Evolutionary conservation across 2,329 filamentous ascomycete species (phyloP).

Genomic region (Fusarium tanahbumbuense): DNA sequence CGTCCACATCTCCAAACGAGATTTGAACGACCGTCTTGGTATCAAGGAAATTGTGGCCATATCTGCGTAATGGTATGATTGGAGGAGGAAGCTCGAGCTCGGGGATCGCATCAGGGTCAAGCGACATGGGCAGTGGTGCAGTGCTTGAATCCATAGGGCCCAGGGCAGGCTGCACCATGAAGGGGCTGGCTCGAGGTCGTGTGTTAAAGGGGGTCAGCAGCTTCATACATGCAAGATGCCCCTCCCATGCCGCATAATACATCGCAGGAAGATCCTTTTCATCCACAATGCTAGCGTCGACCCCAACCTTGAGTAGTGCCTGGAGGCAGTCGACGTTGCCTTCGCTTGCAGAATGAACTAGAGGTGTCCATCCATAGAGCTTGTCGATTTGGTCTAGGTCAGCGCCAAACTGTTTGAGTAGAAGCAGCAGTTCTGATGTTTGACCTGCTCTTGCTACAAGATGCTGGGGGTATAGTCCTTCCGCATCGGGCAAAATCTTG

Average conservation of each 20-base stretch:
- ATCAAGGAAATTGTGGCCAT: slow-evolving; percentile 98
- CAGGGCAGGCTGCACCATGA: slow-evolving; percentile 57
- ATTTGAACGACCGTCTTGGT: slow-evolving; percentile 97
- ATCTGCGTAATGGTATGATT: slow-evolving; percentile 92
- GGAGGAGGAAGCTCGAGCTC: slow-evolving; percentile 92
- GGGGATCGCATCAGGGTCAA: slow-evolving; percentile 90
- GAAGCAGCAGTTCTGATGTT: slow-evolving; percentile 79
- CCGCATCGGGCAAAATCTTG: slow-evolving; percentile 89
- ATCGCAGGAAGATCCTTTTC: slow-evolving; percentile 94
- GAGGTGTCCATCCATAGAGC: slow-evolving; percentile 95
- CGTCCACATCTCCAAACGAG: slow-evolving; percentile 81
- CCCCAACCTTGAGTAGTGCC: slow-evolving; percentile 81
- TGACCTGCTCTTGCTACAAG: slow-evolving; percentile 91
- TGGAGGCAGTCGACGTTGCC: slow-evolving; percentile 91
- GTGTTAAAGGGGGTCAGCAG: slow-evolving; percentile 75
- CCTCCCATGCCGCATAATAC: slow-evolving; percentile 99
- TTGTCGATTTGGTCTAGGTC: slow-evolving; percentile 94
- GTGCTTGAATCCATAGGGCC: slow-evolving; percentile 61
- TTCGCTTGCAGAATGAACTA: slow-evolving; percentile 96
- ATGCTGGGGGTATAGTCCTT: slow-evolving; percentile 97
- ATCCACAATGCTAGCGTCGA: slow-evolving; percentile 82
- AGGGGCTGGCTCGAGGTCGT: slow-evolving; percentile 57
- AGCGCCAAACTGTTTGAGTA: slow-evolving; percentile 87
- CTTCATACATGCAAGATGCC: slow-evolving; percentile 93
- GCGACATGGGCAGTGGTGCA: slow-evolving; percentile 69